Conservation (phyloP, 306 rosid genomes). For the Fagus sylvatica region DNA sequence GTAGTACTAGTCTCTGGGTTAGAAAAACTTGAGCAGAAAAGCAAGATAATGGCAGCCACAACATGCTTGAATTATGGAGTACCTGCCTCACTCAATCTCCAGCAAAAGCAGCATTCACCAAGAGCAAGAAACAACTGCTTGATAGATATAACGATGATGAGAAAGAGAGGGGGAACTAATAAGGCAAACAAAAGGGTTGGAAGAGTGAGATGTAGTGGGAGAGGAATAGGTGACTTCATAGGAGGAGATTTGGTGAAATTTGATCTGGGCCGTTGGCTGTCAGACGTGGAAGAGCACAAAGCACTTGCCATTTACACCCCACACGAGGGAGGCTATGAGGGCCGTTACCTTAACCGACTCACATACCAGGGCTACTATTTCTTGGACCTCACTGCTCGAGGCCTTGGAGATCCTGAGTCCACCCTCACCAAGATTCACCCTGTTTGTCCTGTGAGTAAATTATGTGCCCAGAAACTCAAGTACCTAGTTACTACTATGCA, state of each 20-base stretch:
- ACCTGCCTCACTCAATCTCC: slow-evolving; percentile 33
- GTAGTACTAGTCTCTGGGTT: neutral
- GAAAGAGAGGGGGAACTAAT: slow-evolving; percentile 29
- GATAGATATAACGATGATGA: neutral
- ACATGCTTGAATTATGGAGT: slow-evolving; percentile 51
- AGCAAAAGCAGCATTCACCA: slow-evolving; percentile 15
- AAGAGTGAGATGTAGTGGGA: slow-evolving; percentile 55
- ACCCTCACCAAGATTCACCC: slow-evolving; percentile 92
- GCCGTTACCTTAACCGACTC: slow-evolving; percentile 71
- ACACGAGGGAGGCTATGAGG: slow-evolving; percentile 95
- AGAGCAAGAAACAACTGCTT: slow-evolving; percentile 16
- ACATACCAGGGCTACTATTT: slow-evolving; percentile 82
- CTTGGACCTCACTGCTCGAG: slow-evolving; percentile 81
- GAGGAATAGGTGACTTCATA: slow-evolving; percentile 67
- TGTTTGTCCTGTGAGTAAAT: slow-evolving; percentile 83
- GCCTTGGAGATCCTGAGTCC: slow-evolving; percentile 92
- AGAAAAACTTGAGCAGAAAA: neutral
- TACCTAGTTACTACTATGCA: no score
- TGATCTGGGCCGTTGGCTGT: slow-evolving; percentile 80
- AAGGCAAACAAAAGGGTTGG: slow-evolving; percentile 36
- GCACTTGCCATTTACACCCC: slow-evolving; percentile 90
- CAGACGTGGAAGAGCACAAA: slow-evolving; percentile 93
- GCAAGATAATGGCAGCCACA: slow-evolving; percentile 45
- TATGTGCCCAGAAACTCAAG: neutral
- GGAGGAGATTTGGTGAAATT: slow-evolving; percentile 78